Conservation (phyloP, 2,329 filamentous ascomycete species). For the Stachybotrys echinatus region DNA sequence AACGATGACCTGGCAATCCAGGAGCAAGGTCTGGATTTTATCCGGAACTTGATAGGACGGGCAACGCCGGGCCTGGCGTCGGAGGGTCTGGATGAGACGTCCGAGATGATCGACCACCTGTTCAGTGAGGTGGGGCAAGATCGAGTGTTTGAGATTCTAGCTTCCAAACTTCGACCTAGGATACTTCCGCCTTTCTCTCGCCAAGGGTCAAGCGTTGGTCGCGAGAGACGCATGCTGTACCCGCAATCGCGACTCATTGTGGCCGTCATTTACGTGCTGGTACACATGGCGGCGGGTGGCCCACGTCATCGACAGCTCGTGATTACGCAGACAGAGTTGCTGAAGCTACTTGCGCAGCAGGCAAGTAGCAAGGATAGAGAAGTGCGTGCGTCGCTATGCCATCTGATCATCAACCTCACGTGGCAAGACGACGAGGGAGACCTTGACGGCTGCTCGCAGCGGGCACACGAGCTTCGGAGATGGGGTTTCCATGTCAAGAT, state of each 20-base stretch:
- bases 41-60: constrained; percentile 81
- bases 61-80: constrained; percentile 41
- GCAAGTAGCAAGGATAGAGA: constrained; percentile 67
- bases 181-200: constrained; percentile 48
- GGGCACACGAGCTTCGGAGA: constrained; percentile 63
- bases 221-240: constrained; percentile 46
- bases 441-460: constrained; percentile 55
- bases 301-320: constrained; percentile 73
- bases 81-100: constrained; percentile 44
- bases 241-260: constrained; percentile 66
- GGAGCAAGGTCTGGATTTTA: constrained; percentile 83
- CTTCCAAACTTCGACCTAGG: constrained; percentile 67
- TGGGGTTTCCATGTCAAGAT: constrained; percentile 67
- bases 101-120: constrained; percentile 79
- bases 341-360: constrained; percentile 67
- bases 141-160: constrained; percentile 74
- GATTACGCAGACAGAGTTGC: constrained; percentile 69
- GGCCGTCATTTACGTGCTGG: constrained; percentile 74
- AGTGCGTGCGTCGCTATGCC: constrained; percentile 74
- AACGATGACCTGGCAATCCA: constrained; percentile 81
- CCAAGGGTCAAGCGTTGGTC: constrained; percentile 24
- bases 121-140: constrained; percentile 72
- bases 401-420: constrained; percentile 80
- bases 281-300: constrained; percentile 81
- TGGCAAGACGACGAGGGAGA: constrained; percentile 75